These are phyloP conservation scores for Wickerhamiella dianesei DNA, from an alignment of 805 yeast genomes.

Conservation along the genomic window DNA sequence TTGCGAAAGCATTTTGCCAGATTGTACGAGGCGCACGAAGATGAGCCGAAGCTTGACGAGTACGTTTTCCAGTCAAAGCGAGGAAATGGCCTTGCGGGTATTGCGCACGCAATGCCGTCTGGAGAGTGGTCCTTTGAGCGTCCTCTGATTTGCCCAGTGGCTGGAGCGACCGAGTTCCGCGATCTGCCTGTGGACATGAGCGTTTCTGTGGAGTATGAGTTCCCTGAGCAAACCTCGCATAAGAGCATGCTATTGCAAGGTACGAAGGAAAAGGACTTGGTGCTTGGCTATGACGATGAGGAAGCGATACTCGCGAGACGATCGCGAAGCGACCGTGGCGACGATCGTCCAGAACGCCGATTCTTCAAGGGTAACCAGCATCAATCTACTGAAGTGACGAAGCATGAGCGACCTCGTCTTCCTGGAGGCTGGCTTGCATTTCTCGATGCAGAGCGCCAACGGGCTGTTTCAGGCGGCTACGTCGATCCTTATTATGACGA, in stretches of 20 bases:
- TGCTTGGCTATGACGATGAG: slow-evolving; percentile 55
- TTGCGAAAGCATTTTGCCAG: slow-evolving; percentile 30
- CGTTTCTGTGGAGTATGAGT: slow-evolving; percentile 38
- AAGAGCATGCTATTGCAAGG: slow-evolving; percentile 83
- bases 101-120: slow-evolving; percentile 16
- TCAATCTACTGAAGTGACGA: slow-evolving; percentile 14
- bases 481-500: slow-evolving; percentile 2
- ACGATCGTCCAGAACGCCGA: slow-evolving; percentile 20
- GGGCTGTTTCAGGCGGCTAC: slow-evolving; percentile 1
- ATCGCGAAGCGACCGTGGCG: slow-evolving; percentile 22
- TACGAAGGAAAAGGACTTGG: slow-evolving; percentile 45
- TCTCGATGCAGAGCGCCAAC: slow-evolving; percentile 2
- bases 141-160: slow-evolving; percentile 31
- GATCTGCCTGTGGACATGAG: slow-evolving; percentile 32
- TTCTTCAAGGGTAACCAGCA: slow-evolving; percentile 4
- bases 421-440: slow-evolving; percentile 17
- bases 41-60: slow-evolving; percentile 16
- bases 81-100: slow-evolving; percentile 27
- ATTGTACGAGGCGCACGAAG: slow-evolving; percentile 30
- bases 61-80: slow-evolving; percentile 15
- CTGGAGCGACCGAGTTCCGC: slow-evolving; percentile 30
- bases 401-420: slow-evolving; percentile 12
- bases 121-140: slow-evolving; percentile 27
- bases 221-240: slow-evolving; percentile 45
- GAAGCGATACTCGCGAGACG: slow-evolving; percentile 34